Evolutionary conservation across 192 early-diverging fungal species (phyloP).

Genomic region (Gaertneriomyces semiglobifer): DNA sequence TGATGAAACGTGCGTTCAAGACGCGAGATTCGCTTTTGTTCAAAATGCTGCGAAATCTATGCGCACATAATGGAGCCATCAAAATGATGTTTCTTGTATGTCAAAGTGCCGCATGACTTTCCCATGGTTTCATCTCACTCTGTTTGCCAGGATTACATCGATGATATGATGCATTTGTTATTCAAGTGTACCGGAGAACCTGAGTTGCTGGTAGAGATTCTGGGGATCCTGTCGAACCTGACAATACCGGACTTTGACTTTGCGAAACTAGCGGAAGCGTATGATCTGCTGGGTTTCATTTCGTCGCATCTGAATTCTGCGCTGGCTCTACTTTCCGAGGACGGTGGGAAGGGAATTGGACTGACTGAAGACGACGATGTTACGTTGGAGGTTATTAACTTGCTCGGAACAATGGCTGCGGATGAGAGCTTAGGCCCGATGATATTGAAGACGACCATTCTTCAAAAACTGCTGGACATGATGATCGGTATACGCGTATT

Average conservation of each 20-base stretch:
- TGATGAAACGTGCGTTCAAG: conserved; percentile 53
- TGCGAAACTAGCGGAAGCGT: conserved; percentile 49
- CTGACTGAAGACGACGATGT: conserved; percentile 49
- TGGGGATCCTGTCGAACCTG: conserved; percentile 47
- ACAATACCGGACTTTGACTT: conserved; percentile 54
- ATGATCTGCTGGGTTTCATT: conserved; percentile 42
- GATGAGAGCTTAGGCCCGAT: conserved; percentile 51
- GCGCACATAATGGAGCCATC: not conserved
- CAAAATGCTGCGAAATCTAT: conserved; percentile 48
- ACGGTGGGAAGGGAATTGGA: conserved; percentile 15
- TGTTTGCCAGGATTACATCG: conserved; percentile 47
- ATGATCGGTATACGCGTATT: conserved; percentile 44
- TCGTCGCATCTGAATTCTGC: conserved; percentile 17
- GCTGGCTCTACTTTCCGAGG: not conserved
- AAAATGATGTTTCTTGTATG: conserved; percentile 49
- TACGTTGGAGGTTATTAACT: conserved; percentile 43
- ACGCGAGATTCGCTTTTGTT: conserved; percentile 50
- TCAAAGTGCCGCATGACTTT: not conserved
- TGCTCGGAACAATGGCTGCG: conserved; percentile 51
- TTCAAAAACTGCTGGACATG: conserved; percentile 43
- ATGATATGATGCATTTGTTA: conserved; percentile 48
- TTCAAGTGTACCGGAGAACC: conserved; percentile 36
- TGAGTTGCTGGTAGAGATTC: conserved; percentile 47
- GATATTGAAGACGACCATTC: conserved; percentile 39
- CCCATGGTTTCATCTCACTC: conserved; percentile 7